Evolutionary conservation across 352 stramenopile species (phyloP).

Genomic region (Globisporangium mamillatum): DNA sequence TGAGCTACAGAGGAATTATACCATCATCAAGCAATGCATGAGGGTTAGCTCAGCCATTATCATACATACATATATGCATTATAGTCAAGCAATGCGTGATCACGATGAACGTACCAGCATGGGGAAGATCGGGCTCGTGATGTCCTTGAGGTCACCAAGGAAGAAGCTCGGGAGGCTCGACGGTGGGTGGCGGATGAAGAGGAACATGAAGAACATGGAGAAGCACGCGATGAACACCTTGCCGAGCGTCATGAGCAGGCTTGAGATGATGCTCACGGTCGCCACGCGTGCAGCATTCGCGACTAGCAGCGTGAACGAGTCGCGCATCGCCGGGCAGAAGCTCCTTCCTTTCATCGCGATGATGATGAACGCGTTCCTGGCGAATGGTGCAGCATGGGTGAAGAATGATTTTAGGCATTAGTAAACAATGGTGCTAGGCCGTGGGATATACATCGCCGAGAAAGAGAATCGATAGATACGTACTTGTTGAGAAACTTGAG

Average conservation of each 20-base stretch:
- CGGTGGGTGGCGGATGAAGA: constrained; percentile 70
- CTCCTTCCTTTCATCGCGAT: constrained; percentile 84
- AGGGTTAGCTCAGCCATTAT: not conserved
- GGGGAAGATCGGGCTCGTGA: constrained; percentile 75
- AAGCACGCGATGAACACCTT: constrained; percentile 82
- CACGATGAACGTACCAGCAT: constrained; percentile 44
- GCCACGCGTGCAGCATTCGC: constrained; percentile 92
- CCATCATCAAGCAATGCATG: not conserved
- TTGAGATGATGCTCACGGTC: constrained; percentile 78
- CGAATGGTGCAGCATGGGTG: not conserved
- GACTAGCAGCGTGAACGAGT: constrained; percentile 95
- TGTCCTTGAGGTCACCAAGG: constrained; percentile 57
- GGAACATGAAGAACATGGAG: constrained; percentile 80
- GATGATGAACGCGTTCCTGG: constrained; percentile 85
- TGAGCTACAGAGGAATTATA: constrained; percentile 29
- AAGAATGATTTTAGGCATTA: not conserved
- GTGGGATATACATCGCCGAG: not conserved
- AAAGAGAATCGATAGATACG: not conserved
- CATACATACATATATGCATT: not conserved
- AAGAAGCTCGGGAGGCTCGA: constrained; percentile 64
- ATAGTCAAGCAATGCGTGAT: not conserved
- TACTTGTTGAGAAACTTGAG: constrained; percentile 89
- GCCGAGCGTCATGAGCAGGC: constrained; percentile 84
- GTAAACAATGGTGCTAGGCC: not conserved
- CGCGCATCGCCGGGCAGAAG: constrained; percentile 89